These are phyloP conservation scores for Diaporthe citrichinensis DNA, from an alignment of 2,329 filamentous ascomycete genomes.

Conservation along the genomic window DNA sequence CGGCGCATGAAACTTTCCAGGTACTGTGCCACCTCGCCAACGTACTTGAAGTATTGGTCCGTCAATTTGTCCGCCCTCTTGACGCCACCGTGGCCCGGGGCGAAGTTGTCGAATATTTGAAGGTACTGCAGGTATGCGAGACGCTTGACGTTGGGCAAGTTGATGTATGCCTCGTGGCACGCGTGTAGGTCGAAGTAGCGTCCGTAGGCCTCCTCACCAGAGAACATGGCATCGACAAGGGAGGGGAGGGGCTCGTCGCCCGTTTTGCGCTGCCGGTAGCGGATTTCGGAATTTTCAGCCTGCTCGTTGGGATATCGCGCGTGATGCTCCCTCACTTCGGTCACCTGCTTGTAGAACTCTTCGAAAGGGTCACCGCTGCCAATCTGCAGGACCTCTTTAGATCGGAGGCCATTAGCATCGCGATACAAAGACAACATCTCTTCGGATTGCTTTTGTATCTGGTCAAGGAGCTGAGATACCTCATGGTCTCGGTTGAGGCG, in stretches of 20 bases:
- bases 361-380: conserved; percentile 89
- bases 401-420: conserved; percentile 79
- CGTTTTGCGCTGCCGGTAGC: conserved; percentile 81
- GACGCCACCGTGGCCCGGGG: conserved; percentile 78
- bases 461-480: conserved; percentile 85
- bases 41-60: conserved; percentile 92
- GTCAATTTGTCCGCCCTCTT: conserved; percentile 89
- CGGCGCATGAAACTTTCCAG: conserved; percentile 90
- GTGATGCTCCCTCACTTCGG: conserved; percentile 88
- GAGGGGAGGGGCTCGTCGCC: conserved; percentile 74
- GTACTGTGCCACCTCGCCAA: conserved; percentile 84
- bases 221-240: conserved; percentile 92
- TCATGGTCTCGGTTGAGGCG: conserved; percentile 93
- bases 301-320: conserved; percentile 93
- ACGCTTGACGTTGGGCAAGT: conserved; percentile 88
- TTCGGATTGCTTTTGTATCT: conserved; percentile 88
- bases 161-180: conserved; percentile 90
- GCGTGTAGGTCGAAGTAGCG: conserved; percentile 91
- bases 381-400: conserved; percentile 86
- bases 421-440: conserved; percentile 87
- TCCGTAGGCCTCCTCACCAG: conserved; percentile 93
- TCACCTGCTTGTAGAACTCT: conserved; percentile 89
- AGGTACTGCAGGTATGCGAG: conserved; percentile 94
- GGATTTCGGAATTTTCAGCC: conserved; percentile 93
- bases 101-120: conserved; percentile 90